Evolutionary conservation across 108 stramenopile genomes (phyloP), one percentile per base, ranked within the genome.

Genomic region (Fragilaria crotonensis): DNA sequence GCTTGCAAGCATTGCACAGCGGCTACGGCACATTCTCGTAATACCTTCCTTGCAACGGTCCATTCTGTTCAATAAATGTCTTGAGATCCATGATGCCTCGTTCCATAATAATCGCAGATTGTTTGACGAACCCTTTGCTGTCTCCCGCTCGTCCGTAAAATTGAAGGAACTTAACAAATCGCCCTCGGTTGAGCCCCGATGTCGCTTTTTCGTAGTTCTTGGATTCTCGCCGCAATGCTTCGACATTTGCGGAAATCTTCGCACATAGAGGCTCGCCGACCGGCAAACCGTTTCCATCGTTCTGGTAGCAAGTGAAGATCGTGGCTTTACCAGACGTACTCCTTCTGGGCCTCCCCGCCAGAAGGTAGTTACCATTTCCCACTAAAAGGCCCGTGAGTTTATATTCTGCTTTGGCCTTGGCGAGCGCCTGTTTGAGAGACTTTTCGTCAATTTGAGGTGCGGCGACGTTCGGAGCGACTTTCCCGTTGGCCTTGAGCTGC

Each of bases 41-140:
- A 31, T 52, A 76, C 71, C 73, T 69, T 20, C 89, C 89, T 57
- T 80, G 67, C 3, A 94, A 48, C 14, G 56, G 64, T 47, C 71
- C 66, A 30, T 52, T 41, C 25, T 58, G 45, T 54, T 66, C 72
- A 70, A 90, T 63, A 53, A 82, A 85, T 4, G 73, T 71, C 60
- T 90, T 90, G 47, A 94, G 68, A 77, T 94, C 88, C 9, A 64
- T 57, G 0, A 68, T 65, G 20, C 93, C 93, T 18, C 72, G 66
- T 71, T 90, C 86, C 66, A 94, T 73, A 11, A 89, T 79, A 44
- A 94, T 55, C 0, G 86, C 88, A 59, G 81, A 80, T 58, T 78
- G 75, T 29, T 77, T 81, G 7, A 70, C 72, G 56, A 72, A 73
- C 56, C 72, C 61, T 22, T 56, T 52, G 53, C 59, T 59, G n/a